Evolutionary conservation across 148 eudicot species (phyloP), one percentile per base, ranked within the genome.

Genomic region (Tetragonia tetragonoides): DNA sequence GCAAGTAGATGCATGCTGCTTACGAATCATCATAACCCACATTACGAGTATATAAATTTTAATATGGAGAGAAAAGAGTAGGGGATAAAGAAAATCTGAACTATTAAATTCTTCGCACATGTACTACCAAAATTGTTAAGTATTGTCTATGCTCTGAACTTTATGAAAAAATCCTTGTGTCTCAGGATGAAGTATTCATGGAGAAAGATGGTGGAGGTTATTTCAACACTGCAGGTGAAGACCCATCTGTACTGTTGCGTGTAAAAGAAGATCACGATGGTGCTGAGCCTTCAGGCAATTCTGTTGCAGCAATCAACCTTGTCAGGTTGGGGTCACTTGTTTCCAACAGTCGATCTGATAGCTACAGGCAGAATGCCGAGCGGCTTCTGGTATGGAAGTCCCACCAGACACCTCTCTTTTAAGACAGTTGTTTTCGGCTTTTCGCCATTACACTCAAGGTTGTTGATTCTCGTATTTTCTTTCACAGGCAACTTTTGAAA

Each of bases 201-300:
- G 98, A 95, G 75, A 86, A 82, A 82, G 88, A 84, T 34, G 96
- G 98, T 66, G 98, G 98, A 20, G 98, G 92, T 34, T 95, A 95
- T 80, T 95, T 83, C 81, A 95, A 95, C 81, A 95, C 97, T 34
- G 84, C 92, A 11, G 98, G 98, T 34, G 96, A 91, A 73, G 98
- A 95, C 74, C 94, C 95, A 10, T 95, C 98, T 1, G 91, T 95
- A 77, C 89, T 95, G 73, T 89, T 95, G 18, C 92, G 98, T 39
- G 93, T 95, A 75, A 95, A 95, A 86, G 98, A 95, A 87, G 98
- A 95, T 69, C 90, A 95, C 68, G 98, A 95, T 77, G 98, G 98
- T 21, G 97, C 98, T 11, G 98, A 95, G 82, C 98, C 98, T 68
- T 95, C 98, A 2, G 98, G 98, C 57, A 95, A 95, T 86, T 95